Base-by-base conservation (phyloP, 1,139 yeast species). In the Saccharomyces hybrid region DNA sequence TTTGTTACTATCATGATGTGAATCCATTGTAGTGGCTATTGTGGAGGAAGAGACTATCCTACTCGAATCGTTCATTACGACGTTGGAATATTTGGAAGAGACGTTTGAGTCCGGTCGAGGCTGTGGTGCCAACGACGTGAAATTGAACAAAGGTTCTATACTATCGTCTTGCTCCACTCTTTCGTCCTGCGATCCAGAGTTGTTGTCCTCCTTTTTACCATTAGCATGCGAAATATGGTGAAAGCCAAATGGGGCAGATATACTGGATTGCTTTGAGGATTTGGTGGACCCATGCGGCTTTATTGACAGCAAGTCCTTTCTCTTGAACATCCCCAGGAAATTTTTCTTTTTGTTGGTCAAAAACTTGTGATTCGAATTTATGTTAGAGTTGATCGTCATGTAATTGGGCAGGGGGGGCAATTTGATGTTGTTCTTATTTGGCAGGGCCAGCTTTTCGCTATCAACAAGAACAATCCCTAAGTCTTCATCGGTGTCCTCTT, bases 211-310 rank as follows among this genome's bases (percentile, higher is more conserved):
- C 6, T 19, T 28, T 29, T 54, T 60, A 19, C 61, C 64, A 51
- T 65, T 67, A 6, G 69, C 69, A 53, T 67, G 71, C 4, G 70
- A 66, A 8, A 67, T 66, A 60, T 67, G 71, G 47, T 63, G 67
- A 53, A 67, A 67, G 28, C 56, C 64, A 52, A 59, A 67, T 7
- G 71, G 71, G 7, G 62, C 61, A 2, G 70, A 66, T 4, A 67
- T 66, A 32, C 52, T 48, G 48, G 56, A 54, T 16, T 46, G 48
- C 42, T 49, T 54, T 12, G 38, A 27, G 14, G 32, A 16, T 38
- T 38, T 34, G 42, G 42, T 16, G 24, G 44, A 16, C 31, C 47
- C 48, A 24, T 12, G 48, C 28, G 14, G 47, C 14, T 42, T 55
- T 38, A 26, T 55, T 8, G 31, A 57, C 56, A 48, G 16, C 44